A percentile compares a stretch with the other conserved stretches of the same genome.
Conservation (phyloP, 306 rosid genomes). For the Lagenaria siceraria region DNA sequence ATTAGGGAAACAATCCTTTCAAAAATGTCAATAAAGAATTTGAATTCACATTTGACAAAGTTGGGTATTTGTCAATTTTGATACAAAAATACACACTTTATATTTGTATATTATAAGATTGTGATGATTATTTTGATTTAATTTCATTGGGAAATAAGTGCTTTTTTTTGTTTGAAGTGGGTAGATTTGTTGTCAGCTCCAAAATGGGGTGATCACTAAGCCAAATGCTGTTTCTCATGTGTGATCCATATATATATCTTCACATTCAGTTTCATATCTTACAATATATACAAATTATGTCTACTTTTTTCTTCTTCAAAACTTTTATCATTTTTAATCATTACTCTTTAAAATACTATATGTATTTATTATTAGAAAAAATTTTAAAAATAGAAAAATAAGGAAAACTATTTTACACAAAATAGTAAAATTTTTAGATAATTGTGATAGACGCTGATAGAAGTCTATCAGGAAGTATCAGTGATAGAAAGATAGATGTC, state of each 20-base stretch:
- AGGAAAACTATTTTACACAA: no score
- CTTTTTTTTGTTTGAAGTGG: background rate
- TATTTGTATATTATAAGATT: background rate
- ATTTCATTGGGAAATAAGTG: no score
- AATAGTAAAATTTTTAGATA: no score
- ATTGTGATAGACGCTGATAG: no score
- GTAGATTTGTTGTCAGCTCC: background rate
- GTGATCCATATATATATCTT: background rate
- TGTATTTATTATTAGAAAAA: background rate
- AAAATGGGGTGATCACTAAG: conserved; percentile 6
- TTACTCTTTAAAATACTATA: background rate
- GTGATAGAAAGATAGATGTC: no score
- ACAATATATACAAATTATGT: background rate
- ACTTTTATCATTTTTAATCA: background rate
- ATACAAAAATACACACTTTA: background rate
- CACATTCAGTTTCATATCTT: background rate
- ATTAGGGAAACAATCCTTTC: no score
- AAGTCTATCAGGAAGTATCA: no score
- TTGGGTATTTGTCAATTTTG: background rate
- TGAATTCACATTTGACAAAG: background rate
- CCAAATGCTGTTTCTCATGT: background rate
- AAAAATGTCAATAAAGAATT: no score
- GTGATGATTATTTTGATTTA: no score
- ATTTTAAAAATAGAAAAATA: no score
- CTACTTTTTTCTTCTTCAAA: background rate